A percentile compares a stretch with the other conserved stretches of the same genome.
Conservation (phyloP, 495 filamentous ascomycete genomes). For the Trichocladium antarcticum region DNA sequence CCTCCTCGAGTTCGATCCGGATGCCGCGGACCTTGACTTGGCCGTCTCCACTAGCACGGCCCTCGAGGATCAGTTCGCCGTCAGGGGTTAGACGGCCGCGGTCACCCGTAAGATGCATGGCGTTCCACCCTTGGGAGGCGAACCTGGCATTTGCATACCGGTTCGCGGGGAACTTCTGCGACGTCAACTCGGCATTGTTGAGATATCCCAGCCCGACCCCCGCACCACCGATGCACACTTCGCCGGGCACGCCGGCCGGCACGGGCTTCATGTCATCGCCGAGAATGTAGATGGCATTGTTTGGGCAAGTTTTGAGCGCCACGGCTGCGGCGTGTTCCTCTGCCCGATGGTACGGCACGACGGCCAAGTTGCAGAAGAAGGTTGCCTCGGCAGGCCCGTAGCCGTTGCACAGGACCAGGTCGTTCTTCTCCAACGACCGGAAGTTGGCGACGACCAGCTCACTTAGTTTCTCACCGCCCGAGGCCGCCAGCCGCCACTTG, state of each 20-base stretch:
- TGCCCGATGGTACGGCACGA: too few relatives aligned
- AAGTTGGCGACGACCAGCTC: too few relatives aligned
- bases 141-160: constrained; percentile 11
- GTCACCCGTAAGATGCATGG: constrained; percentile 37
- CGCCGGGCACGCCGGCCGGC: too few relatives aligned
- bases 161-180: constrained; percentile 28
- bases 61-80: constrained; percentile 30
- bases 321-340: not conserved
- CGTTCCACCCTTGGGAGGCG: constrained; percentile 25
- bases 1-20: constrained; percentile 42
- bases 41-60: constrained; percentile 37
- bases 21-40: constrained; percentile 44
- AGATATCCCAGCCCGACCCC: constrained; percentile 30
- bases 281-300: constrained; percentile 35
- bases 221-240: constrained; percentile 25
- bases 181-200: constrained; percentile 13
- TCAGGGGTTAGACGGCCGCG: constrained; percentile 23
- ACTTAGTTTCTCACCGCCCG: too few relatives aligned
- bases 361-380: not conserved
- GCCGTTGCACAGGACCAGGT: too few relatives aligned
- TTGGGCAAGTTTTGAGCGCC: constrained; percentile 4
- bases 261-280: constrained; percentile 33
- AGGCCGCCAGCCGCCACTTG: too few relatives aligned
- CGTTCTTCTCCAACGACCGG: too few relatives aligned
- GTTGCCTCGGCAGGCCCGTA: constrained; percentile 11